phyloP scores from a whole-genome alignment of 2,329 filamentous ascomycete species.

The Penicillium palitans region DNA sequence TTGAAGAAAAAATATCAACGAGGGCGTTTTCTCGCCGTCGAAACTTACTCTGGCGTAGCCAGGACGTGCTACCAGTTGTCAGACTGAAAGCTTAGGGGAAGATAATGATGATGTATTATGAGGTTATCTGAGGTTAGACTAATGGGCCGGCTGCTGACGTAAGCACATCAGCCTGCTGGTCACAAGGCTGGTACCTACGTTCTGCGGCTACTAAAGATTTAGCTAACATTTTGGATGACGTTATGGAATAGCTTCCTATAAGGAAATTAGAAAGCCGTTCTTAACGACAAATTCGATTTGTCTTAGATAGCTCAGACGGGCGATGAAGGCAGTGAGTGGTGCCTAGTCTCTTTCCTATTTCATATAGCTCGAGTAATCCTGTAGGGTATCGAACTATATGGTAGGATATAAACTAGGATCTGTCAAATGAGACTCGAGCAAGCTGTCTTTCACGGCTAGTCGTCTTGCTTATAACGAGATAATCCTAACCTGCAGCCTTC shows the following conservation, averaged over 20 bases:
- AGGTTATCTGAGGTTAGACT: no score
- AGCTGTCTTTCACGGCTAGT: constrained; percentile 1
- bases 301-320: background rate
- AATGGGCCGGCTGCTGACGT: no score
- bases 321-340: constrained; percentile 8
- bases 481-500: background rate
- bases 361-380: background rate
- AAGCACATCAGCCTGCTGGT: no score
- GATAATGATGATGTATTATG: no score
- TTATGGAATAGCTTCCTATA: constrained; percentile 1
- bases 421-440: constrained; percentile 8
- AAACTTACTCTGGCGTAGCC: no score
- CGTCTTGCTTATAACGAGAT: background rate
- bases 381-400: background rate
- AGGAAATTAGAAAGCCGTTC: background rate
- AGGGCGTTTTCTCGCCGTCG: no score
- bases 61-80: no score
- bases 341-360: background rate
- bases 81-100: no score
- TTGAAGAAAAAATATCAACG: no score
- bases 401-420: background rate
- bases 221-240: constrained; percentile 9
- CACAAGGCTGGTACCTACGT: background rate
- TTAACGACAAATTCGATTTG: constrained; percentile 1
- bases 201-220: background rate